phyloP scores from a whole-genome alignment of 768 basidiomycete species.

The Boletus sp. region DNA sequence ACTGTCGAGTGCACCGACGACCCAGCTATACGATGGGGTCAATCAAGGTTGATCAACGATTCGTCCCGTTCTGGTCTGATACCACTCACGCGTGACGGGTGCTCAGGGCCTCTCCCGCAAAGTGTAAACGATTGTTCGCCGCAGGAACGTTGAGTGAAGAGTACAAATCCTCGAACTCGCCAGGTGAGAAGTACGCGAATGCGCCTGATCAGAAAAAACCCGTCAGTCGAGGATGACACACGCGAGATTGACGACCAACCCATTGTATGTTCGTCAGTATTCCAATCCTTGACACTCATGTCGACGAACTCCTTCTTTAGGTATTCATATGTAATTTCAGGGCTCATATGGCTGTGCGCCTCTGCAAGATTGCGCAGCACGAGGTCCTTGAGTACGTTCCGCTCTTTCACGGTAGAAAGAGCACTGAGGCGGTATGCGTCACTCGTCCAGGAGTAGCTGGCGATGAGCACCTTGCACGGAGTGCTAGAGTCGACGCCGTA shows the following conservation, averaged over 20 bases:
- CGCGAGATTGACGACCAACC: conserved; percentile 22
- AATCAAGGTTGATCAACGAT: not conserved
- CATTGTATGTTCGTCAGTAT: conserved; percentile 29
- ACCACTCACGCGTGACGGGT: too few relatives aligned
- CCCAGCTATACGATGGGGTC: conserved; percentile 32
- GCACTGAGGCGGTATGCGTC: conserved; percentile 40
- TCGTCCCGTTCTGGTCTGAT: conserved; percentile 19
- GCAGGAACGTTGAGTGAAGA: too few relatives aligned
- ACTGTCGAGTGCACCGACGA: conserved; percentile 40
- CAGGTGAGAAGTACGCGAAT: conserved; percentile 42
- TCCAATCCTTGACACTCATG: too few relatives aligned
- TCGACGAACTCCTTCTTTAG: too few relatives aligned
- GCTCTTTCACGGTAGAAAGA: conserved; percentile 21
- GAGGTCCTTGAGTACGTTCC: too few relatives aligned
- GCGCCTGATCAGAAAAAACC: conserved; percentile 28
- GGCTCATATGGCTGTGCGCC: too few relatives aligned
- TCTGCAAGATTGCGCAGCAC: too few relatives aligned
- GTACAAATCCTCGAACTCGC: conserved; percentile 36
- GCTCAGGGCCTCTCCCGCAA: too few relatives aligned
- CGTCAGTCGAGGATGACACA: not conserved
- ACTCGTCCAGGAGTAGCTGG: conserved; percentile 40
- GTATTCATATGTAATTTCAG: too few relatives aligned
- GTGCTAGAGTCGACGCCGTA: conserved; percentile 28
- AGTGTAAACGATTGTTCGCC: too few relatives aligned
- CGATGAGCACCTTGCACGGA: conserved; percentile 35